phyloP scores from a whole-genome alignment of 768 basidiomycete genomes.

The Hebeloma cylindrosporum region DNA sequence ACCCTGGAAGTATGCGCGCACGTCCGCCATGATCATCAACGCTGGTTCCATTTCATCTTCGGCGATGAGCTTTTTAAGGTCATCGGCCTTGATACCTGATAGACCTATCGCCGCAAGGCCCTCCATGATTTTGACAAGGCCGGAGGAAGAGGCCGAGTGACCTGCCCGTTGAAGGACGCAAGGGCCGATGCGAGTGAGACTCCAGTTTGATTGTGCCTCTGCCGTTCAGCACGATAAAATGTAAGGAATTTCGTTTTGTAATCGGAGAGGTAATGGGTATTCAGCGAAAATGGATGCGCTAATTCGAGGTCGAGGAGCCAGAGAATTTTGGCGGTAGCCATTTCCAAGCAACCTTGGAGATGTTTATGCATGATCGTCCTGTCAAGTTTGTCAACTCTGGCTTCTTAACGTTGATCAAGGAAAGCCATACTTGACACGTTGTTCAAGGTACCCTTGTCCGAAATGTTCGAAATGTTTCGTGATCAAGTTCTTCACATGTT shows the following conservation, averaged over 20 bases:
- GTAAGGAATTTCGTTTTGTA: constrained; percentile 43
- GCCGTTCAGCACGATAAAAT: constrained; percentile 45
- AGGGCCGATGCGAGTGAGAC: constrained; percentile 30
- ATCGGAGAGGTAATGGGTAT: constrained; percentile 49
- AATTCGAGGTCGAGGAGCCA: constrained; percentile 56
- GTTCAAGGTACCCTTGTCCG: constrained; percentile 52
- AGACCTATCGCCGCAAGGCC: constrained; percentile 42
- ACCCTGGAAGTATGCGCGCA: constrained; percentile 79
- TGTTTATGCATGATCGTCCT: constrained; percentile 44
- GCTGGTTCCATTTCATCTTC: constrained; percentile 55
- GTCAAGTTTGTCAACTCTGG: neutral
- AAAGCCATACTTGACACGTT: constrained; percentile 39
- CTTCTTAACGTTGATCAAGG: neutral
- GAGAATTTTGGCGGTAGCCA: constrained; percentile 38
- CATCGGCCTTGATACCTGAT: constrained; percentile 34
- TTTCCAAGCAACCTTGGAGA: constrained; percentile 41
- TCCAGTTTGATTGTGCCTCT: constrained; percentile 27
- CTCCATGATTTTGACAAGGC: constrained; percentile 35
- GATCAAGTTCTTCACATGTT: constrained; percentile 45
- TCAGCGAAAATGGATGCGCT: constrained; percentile 49
- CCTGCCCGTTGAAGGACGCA: constrained; percentile 1
- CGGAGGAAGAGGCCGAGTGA: neutral
- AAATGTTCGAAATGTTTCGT: constrained; percentile 49
- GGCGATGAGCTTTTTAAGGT: constrained; percentile 51
- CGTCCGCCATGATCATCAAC: constrained; percentile 66